phyloP scores from a whole-genome alignment of 2,329 filamentous ascomycete species.

The Diaporthe citriasiana region DNA sequence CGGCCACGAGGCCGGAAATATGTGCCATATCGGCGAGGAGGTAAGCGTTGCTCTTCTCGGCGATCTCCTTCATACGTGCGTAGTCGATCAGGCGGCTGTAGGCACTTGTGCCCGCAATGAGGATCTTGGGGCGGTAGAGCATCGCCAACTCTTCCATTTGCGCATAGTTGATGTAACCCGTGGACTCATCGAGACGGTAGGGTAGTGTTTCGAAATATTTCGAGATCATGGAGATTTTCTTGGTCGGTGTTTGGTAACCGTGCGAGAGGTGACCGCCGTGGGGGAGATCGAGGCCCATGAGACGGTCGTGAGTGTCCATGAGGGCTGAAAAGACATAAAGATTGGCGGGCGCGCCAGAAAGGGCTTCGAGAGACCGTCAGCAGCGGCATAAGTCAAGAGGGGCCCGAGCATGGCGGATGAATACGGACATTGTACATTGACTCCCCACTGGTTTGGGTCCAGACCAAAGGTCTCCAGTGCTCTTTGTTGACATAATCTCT shows the following conservation, averaged over 20 bases:
- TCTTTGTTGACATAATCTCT: constrained; percentile 89
- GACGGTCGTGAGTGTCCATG: constrained; percentile 90
- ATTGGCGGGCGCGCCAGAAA: constrained; percentile 83
- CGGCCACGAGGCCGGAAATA: constrained; percentile 93
- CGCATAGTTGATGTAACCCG: constrained; percentile 95
- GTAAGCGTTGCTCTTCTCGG: constrained; percentile 92
- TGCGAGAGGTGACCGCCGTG: constrained; percentile 97
- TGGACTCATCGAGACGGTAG: constrained; percentile 90
- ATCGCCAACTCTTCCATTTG: constrained; percentile 88
- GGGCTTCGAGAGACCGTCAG: constrained; percentile 64
- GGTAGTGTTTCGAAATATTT: constrained; percentile 99
- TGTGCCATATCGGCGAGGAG: constrained; percentile 97
- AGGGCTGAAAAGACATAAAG: constrained; percentile 96
- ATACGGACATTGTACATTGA: constrained; percentile 88
- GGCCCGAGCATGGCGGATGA: constrained; percentile 1
- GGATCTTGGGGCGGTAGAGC: constrained; percentile 94
- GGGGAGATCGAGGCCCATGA: constrained; percentile 97
- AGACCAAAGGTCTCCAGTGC: constrained; percentile 90
- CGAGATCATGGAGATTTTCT: constrained; percentile 97
- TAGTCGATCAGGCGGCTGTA: constrained; percentile 98
- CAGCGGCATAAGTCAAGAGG: constrained; percentile 23
- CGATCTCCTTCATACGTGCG: constrained; percentile 89
- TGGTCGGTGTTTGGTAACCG: constrained; percentile 94
- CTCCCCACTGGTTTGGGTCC: constrained; percentile 90
- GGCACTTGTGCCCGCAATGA: constrained; percentile 93